phyloP scores from a whole-genome alignment of 495 filamentous ascomycete genomes.

The Trichoderma erinaceum region DNA sequence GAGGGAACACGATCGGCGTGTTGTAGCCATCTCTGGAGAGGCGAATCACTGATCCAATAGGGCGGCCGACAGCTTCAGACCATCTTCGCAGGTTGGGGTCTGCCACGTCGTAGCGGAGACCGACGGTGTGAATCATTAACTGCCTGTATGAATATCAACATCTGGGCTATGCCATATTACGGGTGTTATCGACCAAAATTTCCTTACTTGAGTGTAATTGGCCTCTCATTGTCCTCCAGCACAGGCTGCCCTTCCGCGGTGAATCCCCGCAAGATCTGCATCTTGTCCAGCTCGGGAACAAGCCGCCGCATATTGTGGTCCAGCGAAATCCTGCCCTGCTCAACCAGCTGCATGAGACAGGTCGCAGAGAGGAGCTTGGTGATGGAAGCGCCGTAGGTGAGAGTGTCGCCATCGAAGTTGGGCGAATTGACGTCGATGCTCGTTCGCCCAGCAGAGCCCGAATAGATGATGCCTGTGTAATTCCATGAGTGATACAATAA shows the following conservation, averaged over 20 bases:
- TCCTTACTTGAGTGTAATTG: constrained; percentile 27
- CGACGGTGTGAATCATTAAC: constrained; percentile 30
- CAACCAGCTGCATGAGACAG: constrained; percentile 25
- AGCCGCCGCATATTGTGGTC: constrained; percentile 24
- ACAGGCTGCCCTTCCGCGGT: constrained; percentile 22
- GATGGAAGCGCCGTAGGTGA: constrained; percentile 35
- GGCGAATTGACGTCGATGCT: constrained; percentile 17
- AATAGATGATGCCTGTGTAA: constrained; percentile 22
- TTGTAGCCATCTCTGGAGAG: constrained; percentile 27
- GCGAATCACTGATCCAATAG: constrained; percentile 12
- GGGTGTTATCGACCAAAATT: too few species aligned
- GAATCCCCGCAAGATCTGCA: constrained; percentile 26
- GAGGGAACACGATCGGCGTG: constrained; percentile 26
- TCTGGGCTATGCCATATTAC: too few species aligned
- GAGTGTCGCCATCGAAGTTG: constrained; percentile 41
- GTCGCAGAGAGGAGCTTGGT: constrained; percentile 27
- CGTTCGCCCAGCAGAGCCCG: constrained; percentile 24
- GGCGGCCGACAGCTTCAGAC: constrained; percentile 22
- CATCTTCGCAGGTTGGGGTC: constrained; percentile 26
- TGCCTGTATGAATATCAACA: constrained; percentile 16
- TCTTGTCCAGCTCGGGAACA: constrained; percentile 22
- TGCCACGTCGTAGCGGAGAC: constrained; percentile 25
- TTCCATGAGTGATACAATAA: constrained; percentile 6
- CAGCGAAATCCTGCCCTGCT: constrained; percentile 21
- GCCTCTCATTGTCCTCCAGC: constrained; percentile 22